A percentile compares a stretch with the other conserved stretches of the same genome.
These are phyloP conservation scores for Scenedesmus sp. DNA, from an alignment of 163 green algal genomes.

Conservation along the genomic window DNA sequence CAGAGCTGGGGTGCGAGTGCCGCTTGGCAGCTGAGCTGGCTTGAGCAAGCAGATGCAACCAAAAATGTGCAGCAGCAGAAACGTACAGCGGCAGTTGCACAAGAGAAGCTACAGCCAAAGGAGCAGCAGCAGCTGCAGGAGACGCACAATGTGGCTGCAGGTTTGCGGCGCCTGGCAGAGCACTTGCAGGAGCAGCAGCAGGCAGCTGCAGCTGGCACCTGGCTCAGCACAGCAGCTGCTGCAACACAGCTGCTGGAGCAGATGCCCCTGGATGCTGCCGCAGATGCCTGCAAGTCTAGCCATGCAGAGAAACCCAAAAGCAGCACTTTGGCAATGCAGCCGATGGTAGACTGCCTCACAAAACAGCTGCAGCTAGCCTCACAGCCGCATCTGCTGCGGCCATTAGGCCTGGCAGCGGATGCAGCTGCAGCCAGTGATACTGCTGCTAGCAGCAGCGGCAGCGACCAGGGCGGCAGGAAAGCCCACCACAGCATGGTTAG, in stretches of 20 bases:
- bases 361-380: conserved; percentile 2
- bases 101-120: not conserved
- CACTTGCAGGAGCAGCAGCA: conserved; percentile 14
- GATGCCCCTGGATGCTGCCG: conserved; percentile 10
- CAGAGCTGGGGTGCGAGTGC: not conserved
- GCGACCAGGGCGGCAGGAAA: not conserved
- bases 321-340: not conserved
- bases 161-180: not conserved
- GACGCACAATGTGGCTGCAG: not conserved
- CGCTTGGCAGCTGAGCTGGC: not conserved
- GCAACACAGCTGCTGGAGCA: conserved; percentile 23
- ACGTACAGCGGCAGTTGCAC: not conserved
- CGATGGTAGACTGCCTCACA: not conserved
- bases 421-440: not conserved
- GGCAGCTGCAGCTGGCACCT: conserved; percentile 15
- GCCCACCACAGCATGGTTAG: not conserved
- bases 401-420: not conserved
- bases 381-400: not conserved
- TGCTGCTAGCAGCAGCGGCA: not conserved
- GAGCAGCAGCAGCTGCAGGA: not conserved
- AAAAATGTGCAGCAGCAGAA: conserved; percentile 17
- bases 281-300: not conserved
- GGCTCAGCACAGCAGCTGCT: not conserved
- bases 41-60: not conserved
- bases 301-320: too few relatives aligned